phyloP scores from a whole-genome alignment of 495 filamentous ascomycete species.

The Glarea lozoyensis region DNA sequence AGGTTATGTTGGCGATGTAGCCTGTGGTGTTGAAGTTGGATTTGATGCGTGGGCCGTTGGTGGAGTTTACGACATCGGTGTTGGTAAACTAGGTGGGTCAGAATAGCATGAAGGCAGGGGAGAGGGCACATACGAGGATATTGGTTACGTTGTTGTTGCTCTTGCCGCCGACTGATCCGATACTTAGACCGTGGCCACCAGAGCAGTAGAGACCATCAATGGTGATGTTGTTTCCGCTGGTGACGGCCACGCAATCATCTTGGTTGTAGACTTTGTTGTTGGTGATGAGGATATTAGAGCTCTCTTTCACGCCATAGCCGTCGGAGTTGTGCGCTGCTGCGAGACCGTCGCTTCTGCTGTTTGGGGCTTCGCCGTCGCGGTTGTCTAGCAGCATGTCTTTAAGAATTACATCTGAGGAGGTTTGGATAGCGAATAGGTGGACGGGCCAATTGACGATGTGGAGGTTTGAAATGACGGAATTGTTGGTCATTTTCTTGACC shows the following conservation, averaged over 20 bases:
- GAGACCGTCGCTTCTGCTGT: constrained; percentile 24
- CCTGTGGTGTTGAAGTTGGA: constrained; percentile 35
- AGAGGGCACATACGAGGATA: constrained; percentile 18
- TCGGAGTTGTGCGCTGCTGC: constrained; percentile 35
- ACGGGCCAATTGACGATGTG: constrained; percentile 35
- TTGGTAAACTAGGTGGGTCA: constrained; percentile 22
- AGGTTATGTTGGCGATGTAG: constrained; percentile 31
- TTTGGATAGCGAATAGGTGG: constrained; percentile 30
- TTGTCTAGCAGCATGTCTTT: constrained; percentile 31
- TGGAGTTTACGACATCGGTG: constrained; percentile 22
- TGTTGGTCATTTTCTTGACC: constrained; percentile 28
- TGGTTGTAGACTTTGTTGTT: constrained; percentile 31
- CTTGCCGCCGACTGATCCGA: constrained; percentile 40
- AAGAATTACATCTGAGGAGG: constrained; percentile 23
- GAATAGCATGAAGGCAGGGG: neutral
- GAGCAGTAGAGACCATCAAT: constrained; percentile 30
- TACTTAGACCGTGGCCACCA: constrained; percentile 38
- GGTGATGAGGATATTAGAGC: constrained; percentile 23
- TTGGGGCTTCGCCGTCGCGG: constrained; percentile 33
- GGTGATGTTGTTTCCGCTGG: constrained; percentile 28
- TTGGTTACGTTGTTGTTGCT: constrained; percentile 37
- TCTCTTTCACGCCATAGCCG: constrained; percentile 31
- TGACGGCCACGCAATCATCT: constrained; percentile 38
- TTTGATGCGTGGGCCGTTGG: constrained; percentile 39
- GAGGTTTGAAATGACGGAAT: constrained; percentile 27